Conservation (phyloP, 2,329 filamentous ascomycete species). For the Monosporascus sp. region DNA sequence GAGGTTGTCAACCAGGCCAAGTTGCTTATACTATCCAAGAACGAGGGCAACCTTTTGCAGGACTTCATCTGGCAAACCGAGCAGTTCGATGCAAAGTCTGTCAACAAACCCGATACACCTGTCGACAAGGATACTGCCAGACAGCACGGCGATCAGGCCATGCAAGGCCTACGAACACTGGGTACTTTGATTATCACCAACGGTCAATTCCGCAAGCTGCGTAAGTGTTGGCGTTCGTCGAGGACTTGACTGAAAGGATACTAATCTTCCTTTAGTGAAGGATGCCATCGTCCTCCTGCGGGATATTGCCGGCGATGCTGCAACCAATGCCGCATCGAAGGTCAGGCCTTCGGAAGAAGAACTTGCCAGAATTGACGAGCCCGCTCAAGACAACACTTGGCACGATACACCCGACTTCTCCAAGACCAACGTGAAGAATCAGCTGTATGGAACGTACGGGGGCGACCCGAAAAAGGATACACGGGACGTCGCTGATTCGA, state of each 20-base stretch:
- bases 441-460: constrained; percentile 59
- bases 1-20: constrained; percentile 78
- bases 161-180: constrained; percentile 81
- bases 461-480: constrained; percentile 52
- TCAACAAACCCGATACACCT: constrained; percentile 59
- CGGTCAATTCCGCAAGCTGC: constrained; percentile 87
- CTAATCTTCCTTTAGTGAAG: constrained; percentile 44
- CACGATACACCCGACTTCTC: constrained; percentile 78
- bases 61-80: constrained; percentile 96
- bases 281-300: constrained; percentile 78
- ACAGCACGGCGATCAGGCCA: constrained; percentile 76
- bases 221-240: constrained; percentile 44
- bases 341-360: constrained; percentile 76
- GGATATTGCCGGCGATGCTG: constrained; percentile 88
- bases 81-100: constrained; percentile 60
- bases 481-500: constrained; percentile 50
- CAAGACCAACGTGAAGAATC: constrained; percentile 62
- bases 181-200: constrained; percentile 90
- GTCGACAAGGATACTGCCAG: constrained; percentile 71
- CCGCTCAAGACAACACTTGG: constrained; percentile 90
- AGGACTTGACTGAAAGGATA: neutral
- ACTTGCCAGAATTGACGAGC: constrained; percentile 70
- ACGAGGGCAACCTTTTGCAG: constrained; percentile 87
- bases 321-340: constrained; percentile 67
- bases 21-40: constrained; percentile 82